Base-by-base conservation (phyloP, 208 protist species). In the Acanthamoeba royreba region DNA sequence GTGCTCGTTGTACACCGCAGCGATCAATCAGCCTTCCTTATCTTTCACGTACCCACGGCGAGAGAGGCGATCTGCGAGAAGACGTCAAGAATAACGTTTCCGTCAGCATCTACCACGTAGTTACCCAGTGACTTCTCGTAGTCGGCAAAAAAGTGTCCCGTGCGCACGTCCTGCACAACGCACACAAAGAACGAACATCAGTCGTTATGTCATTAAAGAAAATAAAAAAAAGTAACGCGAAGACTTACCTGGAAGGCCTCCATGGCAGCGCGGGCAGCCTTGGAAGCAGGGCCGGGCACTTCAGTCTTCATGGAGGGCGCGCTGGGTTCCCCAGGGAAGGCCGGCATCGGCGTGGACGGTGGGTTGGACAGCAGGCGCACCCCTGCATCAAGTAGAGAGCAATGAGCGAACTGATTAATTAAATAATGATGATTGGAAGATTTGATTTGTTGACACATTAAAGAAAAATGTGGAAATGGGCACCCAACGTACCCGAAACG, bases 71-170 rank as follows among this genome's bases (percentile, higher is more conserved):
- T 97, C 86, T 97, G 96, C 31, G 72, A 95, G 77, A 96, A 96
- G 15, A 97, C 86, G 89, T 97, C 96, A 11, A 97, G 90, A 33
- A 97, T 77, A 9, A 97, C 88, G 90, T 97, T 97, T 47, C 95
- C 96, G 93, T 97, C 96, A 8, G 93, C 95, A 92, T 97, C 96
- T 19, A 96, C 95, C 42, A 97, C 66, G 69, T 97, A 97, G 85
- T 97, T 97, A n/a, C 96, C 96, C 53, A 91, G 72, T 45, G 95
- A 96, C n/a, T 95, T 95, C 17, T 45, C 69, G 40, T 96, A 96
- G 86, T 97, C 93, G 35, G 92, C 94, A 72, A 96, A 94, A 53
- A 97, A 96, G 28, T 97, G 93, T 49, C 72, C 46, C 28, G 96
- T 86, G 61, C 96, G 87, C 58, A 92, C 49, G 40, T 97, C 96